Conservation (phyloP, 225 moss, liverwort and hornwort genomes). For the Straminergon stramineum region DNA sequence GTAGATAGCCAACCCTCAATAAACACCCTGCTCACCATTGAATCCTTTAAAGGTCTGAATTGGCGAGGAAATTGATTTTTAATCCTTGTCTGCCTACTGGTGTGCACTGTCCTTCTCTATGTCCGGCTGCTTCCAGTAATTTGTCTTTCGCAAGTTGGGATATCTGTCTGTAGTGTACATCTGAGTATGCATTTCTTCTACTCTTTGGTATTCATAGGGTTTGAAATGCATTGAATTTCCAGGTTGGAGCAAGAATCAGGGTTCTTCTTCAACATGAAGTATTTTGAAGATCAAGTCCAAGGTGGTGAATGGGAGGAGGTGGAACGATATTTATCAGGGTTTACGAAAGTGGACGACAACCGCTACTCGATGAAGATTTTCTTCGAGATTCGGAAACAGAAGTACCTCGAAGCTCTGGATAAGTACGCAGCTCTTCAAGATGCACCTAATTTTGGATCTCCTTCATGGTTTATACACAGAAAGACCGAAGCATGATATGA, state of each 20-base stretch:
- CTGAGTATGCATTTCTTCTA: not conserved
- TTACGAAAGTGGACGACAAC: conserved; percentile 98
- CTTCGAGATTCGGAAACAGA: conserved; percentile 99
- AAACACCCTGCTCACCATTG: not conserved
- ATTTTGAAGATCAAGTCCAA: conserved; percentile 98
- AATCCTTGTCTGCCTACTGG: not conserved
- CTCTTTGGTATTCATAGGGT: not conserved
- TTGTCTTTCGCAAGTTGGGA: not conserved
- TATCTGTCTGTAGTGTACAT: not conserved
- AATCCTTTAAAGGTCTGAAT: not conserved
- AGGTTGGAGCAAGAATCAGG: conserved; percentile 99
- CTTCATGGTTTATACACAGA: not conserved
- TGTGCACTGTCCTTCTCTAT: not conserved
- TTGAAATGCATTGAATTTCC: conserved; percentile 10
- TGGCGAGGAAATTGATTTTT: not conserved
- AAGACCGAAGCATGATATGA: not conserved
- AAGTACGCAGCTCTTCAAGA: conserved; percentile 45
- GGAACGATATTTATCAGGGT: conserved; percentile 95
- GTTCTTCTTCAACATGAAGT: conserved; percentile 99
- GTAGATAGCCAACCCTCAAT: not conserved
- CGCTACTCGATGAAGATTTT: conserved; percentile 99
- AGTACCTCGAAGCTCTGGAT: conserved; percentile 96
- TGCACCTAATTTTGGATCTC: not conserved
- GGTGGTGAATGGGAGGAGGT: conserved; percentile 99
- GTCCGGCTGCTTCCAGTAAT: not conserved